Evolutionary conservation across 164 flowering plant genomes (phyloP), one percentile per base, ranked within the genome.

Genomic region (Echeveria elegans): DNA sequence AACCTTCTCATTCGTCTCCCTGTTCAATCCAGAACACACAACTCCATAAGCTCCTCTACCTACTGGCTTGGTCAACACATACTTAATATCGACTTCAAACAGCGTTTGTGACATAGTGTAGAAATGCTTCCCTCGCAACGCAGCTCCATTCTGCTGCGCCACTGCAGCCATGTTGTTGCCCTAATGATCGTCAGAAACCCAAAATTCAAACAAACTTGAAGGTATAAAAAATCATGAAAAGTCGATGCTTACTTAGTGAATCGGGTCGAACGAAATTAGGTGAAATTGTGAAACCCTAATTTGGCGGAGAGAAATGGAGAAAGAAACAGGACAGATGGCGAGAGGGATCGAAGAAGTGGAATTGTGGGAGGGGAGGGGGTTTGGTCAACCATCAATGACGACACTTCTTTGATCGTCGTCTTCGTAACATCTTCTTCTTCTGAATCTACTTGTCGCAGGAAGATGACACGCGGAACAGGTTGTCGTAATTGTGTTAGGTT

Each of bases 31-130:
- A 1, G 82, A 80, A 59, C 86, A 80, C 14, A 82, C 86, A 0
- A 80, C 72, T 0, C 84, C 84, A 31, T 81, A 81, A 0, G 84
- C 76, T 38, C 86, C 86, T 66, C 74, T 34, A 6, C 82, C 82
- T 0, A 79, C 73, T 0, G 82, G 77, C 38, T 79, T 74, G 59
- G 77, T 79, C 15, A 79, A 79, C 16, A 79, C 72, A 19, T 82
- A 82, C 64, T 79, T 82, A 0, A 72, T 68, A 43, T 82, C 85
- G 11, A 82, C 67, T 41, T 79, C 82, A 36, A 77, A 77, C 65
- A 79, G 52, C 1, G 78, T 74, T 14, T 79, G 80, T 82, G 80
- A 79, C 77, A 82, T 77, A 7, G 74, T 34, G 68, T 75, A 82
- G 14, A 72, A 82, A 62, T 77, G 81, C 68, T 82, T 82, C 65